These are phyloP conservation scores for Vicia faba DNA, from an alignment of 306 rosid species.

Conservation along the genomic window DNA sequence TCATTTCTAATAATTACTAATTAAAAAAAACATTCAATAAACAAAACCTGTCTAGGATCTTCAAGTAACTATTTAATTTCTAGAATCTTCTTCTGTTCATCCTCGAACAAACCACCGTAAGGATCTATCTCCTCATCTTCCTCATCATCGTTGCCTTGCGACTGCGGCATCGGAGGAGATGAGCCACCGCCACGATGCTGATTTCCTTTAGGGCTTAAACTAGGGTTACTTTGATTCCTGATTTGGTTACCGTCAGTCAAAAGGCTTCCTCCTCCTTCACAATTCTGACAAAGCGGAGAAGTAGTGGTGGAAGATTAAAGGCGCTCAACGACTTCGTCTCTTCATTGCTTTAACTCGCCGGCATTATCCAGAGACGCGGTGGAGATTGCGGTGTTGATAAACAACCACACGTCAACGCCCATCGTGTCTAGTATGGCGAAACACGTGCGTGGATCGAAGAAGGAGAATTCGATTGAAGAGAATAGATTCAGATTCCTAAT, in stretches of 20 bases:
- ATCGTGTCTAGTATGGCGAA: constrained; percentile 56
- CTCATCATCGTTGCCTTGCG: constrained; percentile 45
- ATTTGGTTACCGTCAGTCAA: constrained; percentile 35
- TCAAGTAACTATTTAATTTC: constrained; percentile 87
- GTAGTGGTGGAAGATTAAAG: constrained; percentile 55
- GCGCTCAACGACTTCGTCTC: constrained; percentile 78
- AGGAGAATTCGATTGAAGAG: too few species aligned
- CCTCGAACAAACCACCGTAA: constrained; percentile 73
- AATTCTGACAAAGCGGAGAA: constrained; percentile 48
- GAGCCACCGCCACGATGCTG: constrained; percentile 26
- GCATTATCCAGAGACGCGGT: constrained; percentile 71
- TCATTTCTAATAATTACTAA: neutral
- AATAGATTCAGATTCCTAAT: too few species aligned
- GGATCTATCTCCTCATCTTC: constrained; percentile 57
- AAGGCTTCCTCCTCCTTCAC: constrained; percentile 37
- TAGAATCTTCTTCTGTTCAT: constrained; percentile 80
- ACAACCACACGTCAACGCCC: constrained; percentile 82
- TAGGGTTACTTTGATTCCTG: constrained; percentile 36
- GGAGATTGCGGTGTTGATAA: constrained; percentile 81
- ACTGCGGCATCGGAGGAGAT: constrained; percentile 74
- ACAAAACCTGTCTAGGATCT: constrained; percentile 69
- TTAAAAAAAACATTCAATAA: neutral
- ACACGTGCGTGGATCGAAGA: constrained; percentile 27
- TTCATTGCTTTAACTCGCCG: constrained; percentile 62
- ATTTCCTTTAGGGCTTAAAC: constrained; percentile 37